These are phyloP conservation scores for Xerocomus minutiporus DNA, from an alignment of 1,284 basidiomycete species.

Conservation along the genomic window DNA sequence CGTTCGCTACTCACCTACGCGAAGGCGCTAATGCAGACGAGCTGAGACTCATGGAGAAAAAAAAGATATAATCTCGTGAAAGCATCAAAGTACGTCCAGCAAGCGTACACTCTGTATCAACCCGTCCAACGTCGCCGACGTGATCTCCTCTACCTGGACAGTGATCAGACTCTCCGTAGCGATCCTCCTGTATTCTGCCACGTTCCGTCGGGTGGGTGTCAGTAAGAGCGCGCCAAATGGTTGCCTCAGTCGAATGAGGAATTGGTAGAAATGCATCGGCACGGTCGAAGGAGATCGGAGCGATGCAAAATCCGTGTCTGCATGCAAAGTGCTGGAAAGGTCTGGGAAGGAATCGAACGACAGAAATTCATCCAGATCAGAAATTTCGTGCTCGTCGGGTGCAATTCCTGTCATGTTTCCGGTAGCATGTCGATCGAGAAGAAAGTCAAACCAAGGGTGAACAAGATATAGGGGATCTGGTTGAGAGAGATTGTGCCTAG, in stretches of 20 bases:
- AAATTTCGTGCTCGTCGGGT: not conserved
- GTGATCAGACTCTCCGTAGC: slow-evolving; percentile 2
- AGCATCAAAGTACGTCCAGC: not conserved
- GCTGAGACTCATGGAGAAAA: too few relatives aligned
- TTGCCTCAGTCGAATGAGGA: not conserved
- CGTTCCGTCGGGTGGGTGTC: not conserved
- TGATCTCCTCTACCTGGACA: slow-evolving; percentile 1
- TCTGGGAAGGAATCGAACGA: not conserved
- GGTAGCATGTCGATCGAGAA: not conserved
- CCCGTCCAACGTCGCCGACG: not conserved
- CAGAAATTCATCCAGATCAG: not conserved
- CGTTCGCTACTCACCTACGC: not conserved
- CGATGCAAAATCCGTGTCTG: not conserved
- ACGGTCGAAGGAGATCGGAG: not conserved
- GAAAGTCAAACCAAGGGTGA: not conserved
- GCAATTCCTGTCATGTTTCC: not conserved
- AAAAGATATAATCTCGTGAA: too few relatives aligned
- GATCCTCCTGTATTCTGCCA: slow-evolving; percentile 4
- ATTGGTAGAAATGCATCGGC: not conserved
- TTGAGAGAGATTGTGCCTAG: too few relatives aligned
- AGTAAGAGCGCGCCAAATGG: slow-evolving; percentile 5
- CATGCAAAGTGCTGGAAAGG: too few relatives aligned
- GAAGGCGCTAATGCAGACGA: too few relatives aligned
- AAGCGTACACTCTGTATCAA: not conserved
- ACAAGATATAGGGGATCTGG: not conserved